These are phyloP conservation scores for Magnaporthiopsis incrustans DNA, from an alignment of 2,329 filamentous ascomycete genomes.

Conservation along the genomic window DNA sequence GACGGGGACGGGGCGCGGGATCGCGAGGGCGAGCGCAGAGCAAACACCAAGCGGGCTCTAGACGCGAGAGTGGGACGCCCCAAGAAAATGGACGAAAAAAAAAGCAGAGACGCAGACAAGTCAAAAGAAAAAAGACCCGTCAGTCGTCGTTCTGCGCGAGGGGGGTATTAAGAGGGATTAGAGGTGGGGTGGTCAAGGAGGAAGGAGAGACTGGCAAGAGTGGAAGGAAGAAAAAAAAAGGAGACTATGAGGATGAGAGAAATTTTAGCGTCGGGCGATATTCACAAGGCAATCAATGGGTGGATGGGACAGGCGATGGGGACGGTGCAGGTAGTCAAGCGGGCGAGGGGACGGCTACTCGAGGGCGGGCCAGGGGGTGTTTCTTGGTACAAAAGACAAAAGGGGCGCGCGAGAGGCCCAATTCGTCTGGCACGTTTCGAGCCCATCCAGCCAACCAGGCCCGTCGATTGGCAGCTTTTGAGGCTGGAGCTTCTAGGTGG, in stretches of 20 bases:
- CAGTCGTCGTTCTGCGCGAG: conserved; percentile 2
- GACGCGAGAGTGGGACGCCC: background rate
- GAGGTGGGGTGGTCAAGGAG: conserved; percentile 11
- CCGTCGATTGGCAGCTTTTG: background rate
- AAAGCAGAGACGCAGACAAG: conserved; percentile 6
- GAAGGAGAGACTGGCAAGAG: conserved; percentile 10
- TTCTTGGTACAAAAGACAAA: conserved; percentile 4
- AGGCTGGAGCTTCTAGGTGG: background rate
- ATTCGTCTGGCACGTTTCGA: background rate
- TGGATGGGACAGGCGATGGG: background rate
- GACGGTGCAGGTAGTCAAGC: background rate
- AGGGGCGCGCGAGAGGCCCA: conserved; percentile 1
- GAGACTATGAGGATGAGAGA: conserved; percentile 5
- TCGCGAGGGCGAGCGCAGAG: background rate
- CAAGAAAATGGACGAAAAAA: conserved; percentile 3
- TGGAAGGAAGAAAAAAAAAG: conserved; percentile 2
- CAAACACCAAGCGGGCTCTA: background rate
- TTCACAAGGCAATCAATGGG: conserved; percentile 9
- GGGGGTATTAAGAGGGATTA: conserved; percentile 8
- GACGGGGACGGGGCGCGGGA: background rate
- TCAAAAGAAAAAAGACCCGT: background rate
- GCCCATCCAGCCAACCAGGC: background rate
- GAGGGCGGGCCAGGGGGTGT: conserved; percentile 2
- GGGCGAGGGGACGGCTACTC: conserved; percentile 4
- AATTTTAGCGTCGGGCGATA: conserved; percentile 10